Base-by-base conservation (phyloP, 768 basidiomycete species). In the Auriscalpium microsporum region DNA sequence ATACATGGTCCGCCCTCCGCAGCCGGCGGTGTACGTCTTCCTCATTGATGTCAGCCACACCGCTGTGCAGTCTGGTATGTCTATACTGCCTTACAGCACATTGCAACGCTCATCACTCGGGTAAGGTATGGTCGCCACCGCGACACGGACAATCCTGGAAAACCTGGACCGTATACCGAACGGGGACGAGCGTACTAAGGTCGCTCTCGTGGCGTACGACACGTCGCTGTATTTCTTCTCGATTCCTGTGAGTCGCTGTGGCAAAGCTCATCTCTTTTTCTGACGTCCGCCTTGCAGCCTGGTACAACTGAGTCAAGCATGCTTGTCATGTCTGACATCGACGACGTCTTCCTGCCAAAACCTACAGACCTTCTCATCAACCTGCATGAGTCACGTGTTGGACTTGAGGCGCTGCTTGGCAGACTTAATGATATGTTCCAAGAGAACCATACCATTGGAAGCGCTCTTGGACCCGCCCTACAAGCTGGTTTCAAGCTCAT, bases 1-100 rank as follows among this genome's bases (percentile, higher is more conserved):
- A 72, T 99, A 99, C 71, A 98, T 98, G 96, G 95, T 94, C 66
- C 88, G 96, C 60, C 87, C 96, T 6, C 96, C 96, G 52, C 96
- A 98, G 69, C 93, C 96, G 6, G 92, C 94, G 16, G 92, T 96
- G 52, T 98, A 95, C 70, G 80, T 95, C 55, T 96, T 98, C 78
- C 80, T 98, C 67, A 90, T 99, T 71, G 96, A 99, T 66, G 94
- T 98, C 61, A 92, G 91, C 66, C 90, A 95, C 65, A 69, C 84
- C 40, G 94, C 95, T 34, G 80, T 99, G 45, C 88, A 93, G 72
- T 90, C 90, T 45, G 90, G 89, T 88, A 59, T 56, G 78, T 63
- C n/a, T 8, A 42, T 38, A 23, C n/a, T 8, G 44, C 14, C 45
- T 44, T 6, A 14, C 10, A 45, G 3, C 23, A 44, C 34, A 11